Evolutionary conservation across 345 rosid species (phyloP), one percentile per base, ranked within the genome.

Genomic region (Eucalyptus albens): DNA sequence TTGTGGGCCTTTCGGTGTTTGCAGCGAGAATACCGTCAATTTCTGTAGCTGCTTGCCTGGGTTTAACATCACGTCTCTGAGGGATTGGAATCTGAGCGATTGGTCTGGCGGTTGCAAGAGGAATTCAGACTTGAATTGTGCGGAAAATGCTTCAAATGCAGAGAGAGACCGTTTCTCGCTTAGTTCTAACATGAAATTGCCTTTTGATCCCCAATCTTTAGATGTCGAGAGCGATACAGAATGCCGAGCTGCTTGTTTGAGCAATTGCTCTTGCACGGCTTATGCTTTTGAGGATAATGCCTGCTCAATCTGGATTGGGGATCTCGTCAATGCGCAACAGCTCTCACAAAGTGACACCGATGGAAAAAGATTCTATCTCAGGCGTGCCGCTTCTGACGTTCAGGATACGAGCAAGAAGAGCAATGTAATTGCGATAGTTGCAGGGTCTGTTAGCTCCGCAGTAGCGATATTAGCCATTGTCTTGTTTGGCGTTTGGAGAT

Each of bases 311-410:
- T 97, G 99, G 99, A 47, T 42, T 50, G 91, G 91, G 45, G 93
- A 92, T 60, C 95, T 97, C 31, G 89, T 94, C 89, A 88, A 94
- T 87, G 87, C 92, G 59, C 91, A 94, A 49, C 92, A 93, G 88
- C 92, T 88, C 31, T 55, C 91, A 6, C 91, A 89, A 16, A 96
- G 80, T 88, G 92, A 91, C 60, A n/a, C 89, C 65, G 85, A 80
- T 53, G 97, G 95, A 27, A 88, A 44, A 21, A 93, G 89, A 21
- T 51, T 97, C 45, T 91, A 93, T 62, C 89, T 96, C 87, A 92
- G 94, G 89, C 95, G 96, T 5, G 95, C 96, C 15, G 93, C 96
- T 89, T 96, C 99, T 1, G 99, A 96, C 67, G 88, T 97, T 89
- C 87, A 92, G 33, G 89, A 89, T 53, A 87, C 90, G 11, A 92